Conservation (phyloP, 176 grass and related monocot genomes). For the Ampelocalamus luodianensis region DNA sequence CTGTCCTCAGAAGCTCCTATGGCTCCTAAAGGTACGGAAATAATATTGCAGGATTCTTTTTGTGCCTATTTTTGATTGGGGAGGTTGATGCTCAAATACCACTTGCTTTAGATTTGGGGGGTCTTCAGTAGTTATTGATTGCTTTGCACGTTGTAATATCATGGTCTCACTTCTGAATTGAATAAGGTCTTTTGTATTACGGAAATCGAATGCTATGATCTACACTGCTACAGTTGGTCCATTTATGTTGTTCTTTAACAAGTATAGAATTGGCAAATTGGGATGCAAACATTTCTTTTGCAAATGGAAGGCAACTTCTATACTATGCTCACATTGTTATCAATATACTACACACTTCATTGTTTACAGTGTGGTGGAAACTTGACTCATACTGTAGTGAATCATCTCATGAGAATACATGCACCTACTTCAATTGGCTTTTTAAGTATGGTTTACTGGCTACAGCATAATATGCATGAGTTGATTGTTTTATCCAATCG, state of each 20-base stretch:
- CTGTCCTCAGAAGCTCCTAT: constrained; percentile 38
- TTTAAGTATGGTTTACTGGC: background rate
- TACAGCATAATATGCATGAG: background rate
- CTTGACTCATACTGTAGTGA: background rate
- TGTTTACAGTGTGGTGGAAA: background rate
- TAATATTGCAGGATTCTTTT: background rate
- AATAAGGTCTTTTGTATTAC: background rate
- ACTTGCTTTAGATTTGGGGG: background rate
- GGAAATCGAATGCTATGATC: background rate
- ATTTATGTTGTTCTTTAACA: background rate
- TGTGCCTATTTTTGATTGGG: background rate
- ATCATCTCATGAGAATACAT: background rate
- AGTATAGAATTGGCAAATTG: background rate
- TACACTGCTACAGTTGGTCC: background rate
- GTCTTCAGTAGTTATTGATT: background rate
- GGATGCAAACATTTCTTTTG: background rate
- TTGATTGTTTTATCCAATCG: constrained; percentile 10
- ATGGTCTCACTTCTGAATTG: background rate
- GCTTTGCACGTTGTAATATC: background rate
- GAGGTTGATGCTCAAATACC: background rate
- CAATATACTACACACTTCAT: background rate
- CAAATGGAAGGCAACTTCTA: background rate
- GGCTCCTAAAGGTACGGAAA: constrained; percentile 51
- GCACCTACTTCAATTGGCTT: background rate
- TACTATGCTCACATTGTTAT: background rate